Percentiles rank a stretch among this genome's conserved stretches.
phyloP scores from a whole-genome alignment of 2,329 filamentous ascomycete genomes.

The Paracoccidioides brasiliensis region DNA sequence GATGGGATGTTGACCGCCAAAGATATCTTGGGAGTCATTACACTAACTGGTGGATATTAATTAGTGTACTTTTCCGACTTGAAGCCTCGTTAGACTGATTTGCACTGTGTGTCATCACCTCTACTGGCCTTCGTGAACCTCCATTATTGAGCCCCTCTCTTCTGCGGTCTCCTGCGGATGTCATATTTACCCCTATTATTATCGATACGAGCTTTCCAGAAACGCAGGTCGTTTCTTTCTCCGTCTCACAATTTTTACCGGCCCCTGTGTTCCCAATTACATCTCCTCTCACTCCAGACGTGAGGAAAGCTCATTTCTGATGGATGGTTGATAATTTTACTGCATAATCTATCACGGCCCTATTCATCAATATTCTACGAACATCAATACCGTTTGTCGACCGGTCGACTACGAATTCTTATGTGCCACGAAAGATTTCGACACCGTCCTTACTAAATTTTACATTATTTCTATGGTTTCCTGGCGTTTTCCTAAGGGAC shows the following conservation, averaged over 20 bases:
- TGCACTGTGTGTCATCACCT: background rate
- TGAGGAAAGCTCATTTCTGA: background rate
- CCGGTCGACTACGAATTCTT: background rate
- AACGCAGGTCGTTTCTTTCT: background rate
- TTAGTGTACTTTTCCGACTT: background rate
- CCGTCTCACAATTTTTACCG: background rate
- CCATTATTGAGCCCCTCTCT: background rate
- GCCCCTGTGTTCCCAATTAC: background rate
- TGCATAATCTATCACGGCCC: background rate
- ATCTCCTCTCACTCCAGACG: background rate
- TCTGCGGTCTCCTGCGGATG: background rate
- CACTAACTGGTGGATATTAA: background rate
- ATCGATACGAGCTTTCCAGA: background rate
- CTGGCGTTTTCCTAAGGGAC: no score
- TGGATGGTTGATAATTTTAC: background rate
- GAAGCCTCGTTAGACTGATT: background rate
- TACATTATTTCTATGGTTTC: no score
- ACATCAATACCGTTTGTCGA: background rate
- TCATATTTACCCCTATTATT: background rate
- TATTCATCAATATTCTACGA: background rate
- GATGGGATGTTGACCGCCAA: background rate
- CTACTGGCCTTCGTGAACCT: no score
- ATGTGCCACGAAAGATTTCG: background rate
- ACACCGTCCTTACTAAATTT: no score
- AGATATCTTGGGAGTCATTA: background rate